Base-by-base conservation (phyloP, 352 stramenopile species). In the Aphanomyces euteiches region DNA sequence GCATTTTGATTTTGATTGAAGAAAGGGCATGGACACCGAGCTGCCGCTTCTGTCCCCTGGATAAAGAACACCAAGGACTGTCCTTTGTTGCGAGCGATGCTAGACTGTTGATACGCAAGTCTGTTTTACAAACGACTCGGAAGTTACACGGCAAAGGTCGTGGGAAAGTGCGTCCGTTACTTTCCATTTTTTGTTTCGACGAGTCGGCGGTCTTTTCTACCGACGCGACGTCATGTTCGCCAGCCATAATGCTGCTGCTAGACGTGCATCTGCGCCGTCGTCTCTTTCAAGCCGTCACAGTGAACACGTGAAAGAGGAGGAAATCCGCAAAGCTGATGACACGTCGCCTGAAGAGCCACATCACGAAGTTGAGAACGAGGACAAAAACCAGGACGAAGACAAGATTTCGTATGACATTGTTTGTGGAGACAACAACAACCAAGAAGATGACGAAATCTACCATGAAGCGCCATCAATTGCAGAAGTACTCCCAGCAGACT, bases 141-240 rank as follows among this genome's bases (percentile, higher is more conserved):
- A 28, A 28, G 28, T 28, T 28, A 28, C 28, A 28, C 28, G 28
- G 28, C 28, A 28, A 28, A 28, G 28, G 28, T 28, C 28, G 28
- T 28, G 28, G 28, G 28, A 28, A 28, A 28, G 43, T 50, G 43
- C 43, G 17, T 50, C 43, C 43, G 43, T 50, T 50, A 50, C 43
- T 61, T 61, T 40, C 54, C 54, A 61, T 37, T 61, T 61, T 61
- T 61, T 37, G 54, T 61, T 61, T 61, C 54, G 28, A 28, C 34
- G 15, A 28, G 28, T 28, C 28, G 28, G 28, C 28, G 28, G 28
- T 37, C 28, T 45, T 61, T 40, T 61, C 10, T n/a, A 19, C 12
- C 39, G 54, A 37, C 15, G 13, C 54, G 17, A 12, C 6, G 13
- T 17, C 28, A 61, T 61, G 54, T 37, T 61, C 39, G 7, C 15